Conservation (phyloP, 148 eudicot genomes). For the Rhododendron ferrugineum region DNA sequence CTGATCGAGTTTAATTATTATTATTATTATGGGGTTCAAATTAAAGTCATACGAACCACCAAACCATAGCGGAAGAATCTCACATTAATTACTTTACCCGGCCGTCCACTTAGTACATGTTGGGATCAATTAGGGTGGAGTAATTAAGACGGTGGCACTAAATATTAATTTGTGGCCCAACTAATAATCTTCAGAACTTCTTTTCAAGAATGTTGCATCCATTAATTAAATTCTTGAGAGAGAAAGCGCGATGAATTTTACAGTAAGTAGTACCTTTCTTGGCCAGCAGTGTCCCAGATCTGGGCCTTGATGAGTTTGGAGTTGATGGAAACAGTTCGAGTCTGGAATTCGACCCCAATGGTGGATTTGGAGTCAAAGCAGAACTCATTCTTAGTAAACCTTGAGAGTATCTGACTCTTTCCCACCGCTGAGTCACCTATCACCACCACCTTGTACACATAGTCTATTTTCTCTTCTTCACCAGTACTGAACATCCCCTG, state of each 20-base stretch:
- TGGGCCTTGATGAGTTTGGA: conserved; percentile 82
- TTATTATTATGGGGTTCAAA: background rate
- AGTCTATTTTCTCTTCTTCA: conserved; percentile 54
- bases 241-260: background rate
- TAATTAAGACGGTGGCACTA: no score
- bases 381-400: conserved; percentile 74
- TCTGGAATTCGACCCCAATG: conserved; percentile 92
- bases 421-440: conserved; percentile 88
- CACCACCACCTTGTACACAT: conserved; percentile 82
- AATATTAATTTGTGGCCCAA: background rate
- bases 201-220: background rate
- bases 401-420: conserved; percentile 58
- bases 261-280: conserved; percentile 44
- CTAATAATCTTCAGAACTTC: background rate
- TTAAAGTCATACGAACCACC: background rate
- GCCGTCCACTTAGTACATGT: background rate
- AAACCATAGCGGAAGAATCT: background rate
- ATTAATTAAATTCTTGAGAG: background rate
- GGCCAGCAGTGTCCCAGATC: conserved; percentile 98
- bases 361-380: conserved; percentile 77
- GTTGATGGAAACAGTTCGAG: conserved; percentile 55
- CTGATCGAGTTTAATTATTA: background rate
- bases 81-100: background rate
- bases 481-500: background rate
- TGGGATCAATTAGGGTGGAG: background rate